These are phyloP conservation scores for Pleurotus salmoneostramineus DNA, from an alignment of 768 basidiomycete genomes.

Conservation along the genomic window DNA sequence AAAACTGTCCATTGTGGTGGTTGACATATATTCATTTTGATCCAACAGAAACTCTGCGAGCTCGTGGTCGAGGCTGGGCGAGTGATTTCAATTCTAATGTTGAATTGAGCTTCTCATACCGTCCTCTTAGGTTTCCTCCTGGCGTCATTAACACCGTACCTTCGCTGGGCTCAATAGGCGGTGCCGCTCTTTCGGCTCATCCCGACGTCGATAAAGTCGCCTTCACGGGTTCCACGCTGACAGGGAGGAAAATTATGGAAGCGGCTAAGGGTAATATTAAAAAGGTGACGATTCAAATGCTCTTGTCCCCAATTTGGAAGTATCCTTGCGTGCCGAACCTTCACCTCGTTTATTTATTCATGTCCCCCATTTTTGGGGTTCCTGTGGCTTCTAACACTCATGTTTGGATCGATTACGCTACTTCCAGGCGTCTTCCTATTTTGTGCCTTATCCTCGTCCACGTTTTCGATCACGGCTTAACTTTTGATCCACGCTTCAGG, in stretches of 20 bases:
- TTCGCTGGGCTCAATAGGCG: conserved; percentile 77
- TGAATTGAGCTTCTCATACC: conserved; percentile 8
- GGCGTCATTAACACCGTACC: conserved; percentile 90
- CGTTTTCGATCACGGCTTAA: not conserved
- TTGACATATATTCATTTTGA: conserved; percentile 9
- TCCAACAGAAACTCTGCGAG: conserved; percentile 72
- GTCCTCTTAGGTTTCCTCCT: conserved; percentile 66
- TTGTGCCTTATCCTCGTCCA: not conserved
- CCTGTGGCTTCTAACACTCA: not conserved
- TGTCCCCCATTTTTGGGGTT: not conserved
- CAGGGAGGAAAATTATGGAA: conserved; percentile 87
- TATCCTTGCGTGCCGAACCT: not conserved
- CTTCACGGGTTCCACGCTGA: conserved; percentile 90
- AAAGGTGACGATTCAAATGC: conserved; percentile 46
- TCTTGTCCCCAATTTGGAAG: conserved; percentile 5
- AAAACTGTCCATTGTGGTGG: not conserved
- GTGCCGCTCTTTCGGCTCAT: conserved; percentile 81
- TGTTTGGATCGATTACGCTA: not conserved
- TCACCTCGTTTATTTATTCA: not conserved
- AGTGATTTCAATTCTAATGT: conserved; percentile 13
- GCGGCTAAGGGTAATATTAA: conserved; percentile 93
- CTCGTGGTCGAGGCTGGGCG: conserved; percentile 84
- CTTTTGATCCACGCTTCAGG: conserved; percentile 30
- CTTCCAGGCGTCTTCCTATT: not conserved
- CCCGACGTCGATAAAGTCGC: conserved; percentile 90